Conservation (phyloP, 2,329 filamentous ascomycete species). For the Ascochyta koolunga region DNA sequence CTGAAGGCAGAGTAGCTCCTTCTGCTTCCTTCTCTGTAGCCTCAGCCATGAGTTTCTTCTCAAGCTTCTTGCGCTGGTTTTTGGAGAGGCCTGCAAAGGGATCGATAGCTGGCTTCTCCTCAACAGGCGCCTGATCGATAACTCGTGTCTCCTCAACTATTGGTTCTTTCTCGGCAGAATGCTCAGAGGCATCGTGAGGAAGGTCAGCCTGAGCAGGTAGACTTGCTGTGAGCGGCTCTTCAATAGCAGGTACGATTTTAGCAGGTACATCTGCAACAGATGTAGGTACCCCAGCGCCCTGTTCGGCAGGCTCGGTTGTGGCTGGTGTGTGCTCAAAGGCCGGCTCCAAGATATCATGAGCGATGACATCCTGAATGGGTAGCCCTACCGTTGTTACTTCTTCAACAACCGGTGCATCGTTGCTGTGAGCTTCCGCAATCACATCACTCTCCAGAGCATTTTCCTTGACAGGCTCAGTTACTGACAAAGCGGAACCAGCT, state of each 20-base stretch:
- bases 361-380: background rate
- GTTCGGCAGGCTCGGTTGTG: background rate
- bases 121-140: background rate
- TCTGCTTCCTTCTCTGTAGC: conserved; percentile 19
- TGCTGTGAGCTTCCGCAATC: background rate
- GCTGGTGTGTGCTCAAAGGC: background rate
- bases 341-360: background rate
- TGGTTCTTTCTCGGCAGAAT: background rate
- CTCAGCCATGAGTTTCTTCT: conserved; percentile 46
- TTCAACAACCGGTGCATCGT: background rate
- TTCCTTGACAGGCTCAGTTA: background rate
- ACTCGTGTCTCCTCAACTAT: background rate
- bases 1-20: background rate
- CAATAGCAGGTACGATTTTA: conserved; percentile 45
- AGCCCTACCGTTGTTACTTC: background rate
- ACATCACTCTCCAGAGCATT: background rate
- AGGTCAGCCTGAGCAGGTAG: conserved; percentile 13
- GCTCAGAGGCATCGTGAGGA: background rate
- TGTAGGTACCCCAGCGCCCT: background rate
- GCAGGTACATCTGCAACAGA: background rate
- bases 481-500: background rate
- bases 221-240: conserved; percentile 22
- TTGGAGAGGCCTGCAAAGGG: conserved; percentile 37
- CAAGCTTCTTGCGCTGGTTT: conserved; percentile 33
- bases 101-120: conserved; percentile 16